These are phyloP conservation scores for Trametes meyenii DNA, from an alignment of 768 basidiomycete species.

Conservation along the genomic window DNA sequence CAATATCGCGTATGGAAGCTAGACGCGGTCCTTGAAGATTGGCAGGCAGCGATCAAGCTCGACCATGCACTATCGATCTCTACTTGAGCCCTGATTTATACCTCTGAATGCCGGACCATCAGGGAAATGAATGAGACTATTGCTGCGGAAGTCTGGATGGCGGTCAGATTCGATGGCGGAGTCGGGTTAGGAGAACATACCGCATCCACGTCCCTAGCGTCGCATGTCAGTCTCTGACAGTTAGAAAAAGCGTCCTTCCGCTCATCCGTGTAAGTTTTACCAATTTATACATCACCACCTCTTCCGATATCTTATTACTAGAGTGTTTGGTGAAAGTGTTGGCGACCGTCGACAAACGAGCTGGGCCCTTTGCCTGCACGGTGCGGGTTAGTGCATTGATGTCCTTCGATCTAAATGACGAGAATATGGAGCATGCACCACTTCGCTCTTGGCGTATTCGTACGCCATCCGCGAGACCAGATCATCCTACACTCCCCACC, in stretches of 20 bases:
- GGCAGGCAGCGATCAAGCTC: conserved; percentile 61
- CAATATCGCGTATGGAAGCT: not conserved
- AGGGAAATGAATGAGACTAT: conserved; percentile 63
- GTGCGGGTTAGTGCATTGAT: not conserved
- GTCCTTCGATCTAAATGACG: too few relatives aligned
- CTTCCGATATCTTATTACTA: not conserved
- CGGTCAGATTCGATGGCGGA: not conserved
- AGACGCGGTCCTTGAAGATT: not conserved
- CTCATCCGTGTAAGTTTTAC: not conserved
- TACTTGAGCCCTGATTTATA: conserved; percentile 56
- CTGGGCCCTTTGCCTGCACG: not conserved
- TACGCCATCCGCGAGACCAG: not conserved
- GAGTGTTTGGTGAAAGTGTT: not conserved
- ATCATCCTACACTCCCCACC: not conserved
- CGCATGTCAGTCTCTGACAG: too few relatives aligned
- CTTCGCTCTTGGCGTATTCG: not conserved
- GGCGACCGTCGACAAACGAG: not conserved
- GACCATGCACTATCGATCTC: conserved; percentile 65
- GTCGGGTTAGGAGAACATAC: not conserved
- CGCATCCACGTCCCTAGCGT: not conserved
- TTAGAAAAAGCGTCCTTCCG: too few relatives aligned
- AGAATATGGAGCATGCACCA: not conserved
- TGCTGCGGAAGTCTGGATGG: conserved; percentile 50
- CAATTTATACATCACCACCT: not conserved
- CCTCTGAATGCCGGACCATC: conserved; percentile 61